Evolutionary conservation across 352 stramenopile species (phyloP).

Genomic region (Phytophthora idaei): DNA sequence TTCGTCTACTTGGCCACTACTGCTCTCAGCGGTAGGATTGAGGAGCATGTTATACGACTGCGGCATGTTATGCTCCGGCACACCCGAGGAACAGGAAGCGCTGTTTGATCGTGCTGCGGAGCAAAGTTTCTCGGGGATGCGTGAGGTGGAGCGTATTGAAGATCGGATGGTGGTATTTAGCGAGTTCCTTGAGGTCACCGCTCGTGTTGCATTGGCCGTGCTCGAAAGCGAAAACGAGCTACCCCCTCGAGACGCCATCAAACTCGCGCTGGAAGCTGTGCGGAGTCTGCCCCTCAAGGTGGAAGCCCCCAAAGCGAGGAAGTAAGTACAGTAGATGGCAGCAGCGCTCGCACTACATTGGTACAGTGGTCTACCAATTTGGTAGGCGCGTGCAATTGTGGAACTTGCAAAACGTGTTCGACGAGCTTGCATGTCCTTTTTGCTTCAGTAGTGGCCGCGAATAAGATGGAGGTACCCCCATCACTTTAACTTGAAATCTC

Average conservation of each 20-base stretch:
- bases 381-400: not conserved
- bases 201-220: constrained; percentile 66
- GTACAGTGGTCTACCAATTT: too few relatives aligned
- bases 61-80: constrained; percentile 76
- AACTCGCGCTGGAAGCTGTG: constrained; percentile 77
- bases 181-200: constrained; percentile 74
- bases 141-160: constrained; percentile 39
- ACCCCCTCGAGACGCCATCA: constrained; percentile 69
- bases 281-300: constrained; percentile 51
- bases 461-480: constrained; percentile 6
- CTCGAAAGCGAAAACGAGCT: constrained; percentile 63
- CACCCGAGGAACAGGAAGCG: constrained; percentile 53
- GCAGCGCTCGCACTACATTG: too few relatives aligned
- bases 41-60: constrained; percentile 80
- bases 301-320: constrained; percentile 15
- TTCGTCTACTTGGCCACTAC: constrained; percentile 51
- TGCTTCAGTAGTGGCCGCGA: constrained; percentile 2
- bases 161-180: constrained; percentile 68
- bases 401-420: not conserved
- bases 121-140: constrained; percentile 65
- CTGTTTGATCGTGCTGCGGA: constrained; percentile 68
- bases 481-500: not conserved
- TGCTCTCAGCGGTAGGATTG: constrained; percentile 51
- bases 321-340: constrained; percentile 5
- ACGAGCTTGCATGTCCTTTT: constrained; percentile 1